A percentile compares a stretch with the other conserved stretches of the same genome.
phyloP scores from a whole-genome alignment of 495 filamentous ascomycete genomes.

The Neurospora discreta region DNA sequence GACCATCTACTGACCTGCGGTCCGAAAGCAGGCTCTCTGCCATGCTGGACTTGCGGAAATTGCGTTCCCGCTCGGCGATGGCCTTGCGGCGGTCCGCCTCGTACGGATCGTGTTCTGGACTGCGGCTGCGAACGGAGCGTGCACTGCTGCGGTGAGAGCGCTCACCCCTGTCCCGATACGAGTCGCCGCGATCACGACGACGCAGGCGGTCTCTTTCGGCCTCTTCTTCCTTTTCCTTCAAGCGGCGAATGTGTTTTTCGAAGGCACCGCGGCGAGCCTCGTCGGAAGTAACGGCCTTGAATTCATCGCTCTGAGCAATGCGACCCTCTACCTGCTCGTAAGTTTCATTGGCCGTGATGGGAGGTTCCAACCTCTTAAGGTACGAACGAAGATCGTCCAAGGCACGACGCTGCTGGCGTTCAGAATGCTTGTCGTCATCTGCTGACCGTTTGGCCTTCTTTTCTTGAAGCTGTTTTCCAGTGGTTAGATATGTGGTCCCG shows the following conservation, averaged over 20 bases:
- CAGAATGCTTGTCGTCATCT: slow-evolving; percentile 78
- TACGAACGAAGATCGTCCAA: slow-evolving; percentile 75
- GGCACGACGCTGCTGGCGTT: slow-evolving; percentile 75
- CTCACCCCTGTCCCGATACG: slow-evolving; percentile 43
- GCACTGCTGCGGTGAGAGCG: slow-evolving; percentile 49
- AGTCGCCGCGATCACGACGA: slow-evolving; percentile 51
- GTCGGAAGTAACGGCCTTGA: slow-evolving; percentile 66
- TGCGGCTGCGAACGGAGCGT: slow-evolving; percentile 42
- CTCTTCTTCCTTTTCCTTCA: slow-evolving; percentile 87
- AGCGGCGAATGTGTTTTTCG: slow-evolving; percentile 81
- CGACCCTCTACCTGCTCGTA: slow-evolving; percentile 76
- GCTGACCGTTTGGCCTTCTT: slow-evolving; percentile 46
- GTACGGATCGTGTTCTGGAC: slow-evolving; percentile 76
- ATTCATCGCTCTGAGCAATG: slow-evolving; percentile 73
- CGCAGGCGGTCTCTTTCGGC: slow-evolving; percentile 60
- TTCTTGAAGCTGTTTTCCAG: slow-evolving; percentile 53
- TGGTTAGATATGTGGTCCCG: slow-evolving; percentile 9
- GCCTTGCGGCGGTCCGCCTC: slow-evolving; percentile 81
- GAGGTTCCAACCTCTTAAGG: slow-evolving; percentile 88
- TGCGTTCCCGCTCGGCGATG: slow-evolving; percentile 74
- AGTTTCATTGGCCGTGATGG: slow-evolving; percentile 61
- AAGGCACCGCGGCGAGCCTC: slow-evolving; percentile 75
- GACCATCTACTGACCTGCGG: slow-evolving; percentile 29
- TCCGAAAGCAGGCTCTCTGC: slow-evolving; percentile 49
- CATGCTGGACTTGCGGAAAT: slow-evolving; percentile 68